phyloP scores from a whole-genome alignment of 2,329 filamentous ascomycete species.

The Huntiella savannae region DNA sequence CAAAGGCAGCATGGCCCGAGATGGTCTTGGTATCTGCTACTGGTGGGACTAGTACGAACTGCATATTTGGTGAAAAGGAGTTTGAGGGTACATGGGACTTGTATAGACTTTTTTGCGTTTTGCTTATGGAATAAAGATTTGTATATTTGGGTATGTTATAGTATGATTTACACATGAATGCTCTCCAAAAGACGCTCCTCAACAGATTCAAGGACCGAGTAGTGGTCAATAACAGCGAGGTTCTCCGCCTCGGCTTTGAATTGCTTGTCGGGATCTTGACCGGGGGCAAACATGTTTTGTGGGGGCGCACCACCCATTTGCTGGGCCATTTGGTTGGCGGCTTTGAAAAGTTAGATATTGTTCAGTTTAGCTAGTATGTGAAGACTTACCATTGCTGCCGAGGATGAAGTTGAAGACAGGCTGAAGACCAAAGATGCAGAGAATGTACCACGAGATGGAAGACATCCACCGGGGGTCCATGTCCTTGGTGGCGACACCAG shows the following conservation, averaged over 20 bases:
- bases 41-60: constrained; percentile 34
- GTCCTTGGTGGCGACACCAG: constrained; percentile 84
- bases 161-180: constrained; percentile 3
- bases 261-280: constrained; percentile 87
- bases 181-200: constrained; percentile 55
- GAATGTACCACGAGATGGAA: constrained; percentile 95
- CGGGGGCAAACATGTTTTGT: constrained; percentile 68
- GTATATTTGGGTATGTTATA: no score
- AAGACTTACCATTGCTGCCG: constrained; percentile 64
- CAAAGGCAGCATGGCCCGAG: constrained; percentile 42
- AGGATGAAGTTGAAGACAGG: constrained; percentile 95
- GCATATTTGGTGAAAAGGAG: neutral
- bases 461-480: constrained; percentile 98
- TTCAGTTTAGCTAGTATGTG: neutral
- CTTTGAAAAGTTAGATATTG: constrained; percentile 17
- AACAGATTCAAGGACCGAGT: constrained; percentile 74
- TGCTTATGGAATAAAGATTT: no score
- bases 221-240: constrained; percentile 82
- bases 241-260: constrained; percentile 90
- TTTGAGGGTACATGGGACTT: no score
- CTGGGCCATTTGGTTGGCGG: constrained; percentile 77
- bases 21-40: constrained; percentile 41
- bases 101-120: neutral
- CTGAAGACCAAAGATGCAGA: constrained; percentile 91
- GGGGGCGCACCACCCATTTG: constrained; percentile 72